A percentile compares a stretch with the other conserved stretches of the same genome.
phyloP scores from a whole-genome alignment of 2,329 filamentous ascomycete genomes.

The Nannizzia gypsea region DNA sequence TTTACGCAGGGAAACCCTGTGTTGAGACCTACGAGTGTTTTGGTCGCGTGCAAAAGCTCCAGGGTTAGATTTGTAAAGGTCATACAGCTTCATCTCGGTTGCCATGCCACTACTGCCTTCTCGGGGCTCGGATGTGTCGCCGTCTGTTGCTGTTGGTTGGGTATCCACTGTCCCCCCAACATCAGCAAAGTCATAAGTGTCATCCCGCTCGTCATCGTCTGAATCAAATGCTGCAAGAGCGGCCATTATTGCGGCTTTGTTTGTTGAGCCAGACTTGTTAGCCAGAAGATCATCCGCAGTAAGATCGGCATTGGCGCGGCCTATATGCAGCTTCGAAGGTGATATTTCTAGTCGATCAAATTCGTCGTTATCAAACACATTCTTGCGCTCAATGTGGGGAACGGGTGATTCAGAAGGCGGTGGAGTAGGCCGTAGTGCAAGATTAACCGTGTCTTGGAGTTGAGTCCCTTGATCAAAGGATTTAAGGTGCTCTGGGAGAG shows the following conservation, averaged over 20 bases:
- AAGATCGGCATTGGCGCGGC: constrained; percentile 49
- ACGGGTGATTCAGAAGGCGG: constrained; percentile 25
- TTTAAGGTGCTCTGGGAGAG: constrained; percentile 57
- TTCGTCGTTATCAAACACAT: constrained; percentile 70
- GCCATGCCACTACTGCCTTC: constrained; percentile 13
- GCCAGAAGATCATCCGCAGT: constrained; percentile 63
- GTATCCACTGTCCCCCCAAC: constrained; percentile 76
- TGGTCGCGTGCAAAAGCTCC: constrained; percentile 60
- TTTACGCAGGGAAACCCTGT: constrained; percentile 52
- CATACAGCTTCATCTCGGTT: constrained; percentile 59
- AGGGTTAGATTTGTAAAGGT: constrained; percentile 53
- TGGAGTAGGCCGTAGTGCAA: constrained; percentile 41
- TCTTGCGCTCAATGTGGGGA: constrained; percentile 44
- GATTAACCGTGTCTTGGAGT: constrained; percentile 26
- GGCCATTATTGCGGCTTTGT: constrained; percentile 77
- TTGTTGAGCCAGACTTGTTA: constrained; percentile 52
- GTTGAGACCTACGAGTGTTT: constrained; percentile 52
- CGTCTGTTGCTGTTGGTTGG: constrained; percentile 33
- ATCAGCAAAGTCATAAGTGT: constrained; percentile 88
- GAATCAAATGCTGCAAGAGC: constrained; percentile 81
- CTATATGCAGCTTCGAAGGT: constrained; percentile 61
- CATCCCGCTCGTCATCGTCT: constrained; percentile 91
- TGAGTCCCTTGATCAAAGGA: constrained; percentile 42
- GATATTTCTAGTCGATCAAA: constrained; percentile 60
- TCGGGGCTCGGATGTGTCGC: constrained; percentile 45